Evolutionary conservation across 495 filamentous ascomycete genomes (phyloP).

Genomic region (Podospora didyma): DNA sequence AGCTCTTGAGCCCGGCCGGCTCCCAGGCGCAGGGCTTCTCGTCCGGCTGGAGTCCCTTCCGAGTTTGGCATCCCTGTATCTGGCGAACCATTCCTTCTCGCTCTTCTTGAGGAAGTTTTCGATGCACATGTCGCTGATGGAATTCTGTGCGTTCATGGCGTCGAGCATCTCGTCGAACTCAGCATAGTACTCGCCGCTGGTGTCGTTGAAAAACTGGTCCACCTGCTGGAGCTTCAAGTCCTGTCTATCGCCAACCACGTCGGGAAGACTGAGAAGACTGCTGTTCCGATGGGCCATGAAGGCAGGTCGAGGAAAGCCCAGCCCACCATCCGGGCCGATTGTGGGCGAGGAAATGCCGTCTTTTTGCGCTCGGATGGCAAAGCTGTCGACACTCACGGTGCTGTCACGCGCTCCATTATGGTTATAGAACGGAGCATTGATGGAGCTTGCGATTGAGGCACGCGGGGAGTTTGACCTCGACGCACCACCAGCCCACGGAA

Average conservation of each 20-base stretch:
- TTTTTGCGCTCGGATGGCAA: conserved; percentile 31
- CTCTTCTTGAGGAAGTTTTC: conserved; percentile 58
- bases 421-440: conserved; percentile 15
- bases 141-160: conserved; percentile 49
- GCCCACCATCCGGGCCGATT: conserved; percentile 17
- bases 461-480: conserved; percentile 21
- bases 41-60: conserved; percentile 21
- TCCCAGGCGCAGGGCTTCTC: conserved; percentile 10
- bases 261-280: conserved; percentile 46
- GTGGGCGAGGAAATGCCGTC: conserved; percentile 38
- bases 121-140: conserved; percentile 54
- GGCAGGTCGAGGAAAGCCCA: conserved; percentile 25
- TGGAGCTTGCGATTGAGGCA: conserved; percentile 20
- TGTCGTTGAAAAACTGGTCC: conserved; percentile 66
- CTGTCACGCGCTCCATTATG: conserved; percentile 26
- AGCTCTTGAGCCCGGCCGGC: conserved; percentile 22
- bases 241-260: conserved; percentile 57
- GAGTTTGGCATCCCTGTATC: conserved; percentile 58
- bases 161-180: conserved; percentile 55
- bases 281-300: conserved; percentile 29
- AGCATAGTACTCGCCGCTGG: conserved; percentile 52
- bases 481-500: conserved; percentile 19
- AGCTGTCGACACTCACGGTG: conserved; percentile 36
- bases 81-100: conserved; percentile 62
- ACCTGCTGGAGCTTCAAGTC: conserved; percentile 62